A percentile compares a stretch with the other conserved stretches of the same genome.
phyloP scores from a whole-genome alignment of 73 alveolate species.

The Tetrahymena elliotti region DNA sequence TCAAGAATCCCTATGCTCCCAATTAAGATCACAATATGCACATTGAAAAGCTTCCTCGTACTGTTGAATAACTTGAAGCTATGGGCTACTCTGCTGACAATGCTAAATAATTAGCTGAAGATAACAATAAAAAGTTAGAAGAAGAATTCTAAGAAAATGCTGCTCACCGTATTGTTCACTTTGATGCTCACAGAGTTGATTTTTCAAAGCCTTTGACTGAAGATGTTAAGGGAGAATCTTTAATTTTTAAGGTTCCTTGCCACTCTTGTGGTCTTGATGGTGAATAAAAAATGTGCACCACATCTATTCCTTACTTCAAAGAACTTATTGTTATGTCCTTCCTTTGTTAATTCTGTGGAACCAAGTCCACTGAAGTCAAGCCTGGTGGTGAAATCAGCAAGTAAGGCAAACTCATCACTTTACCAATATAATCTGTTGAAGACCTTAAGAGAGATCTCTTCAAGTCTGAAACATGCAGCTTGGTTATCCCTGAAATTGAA shows the following conservation, averaged over 20 bases:
- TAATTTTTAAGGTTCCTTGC: slow-evolving; percentile 53
- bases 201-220: slow-evolving; percentile 40
- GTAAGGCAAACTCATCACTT: slow-evolving; percentile 20
- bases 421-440: slow-evolving; percentile 49
- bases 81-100: slow-evolving; percentile 66
- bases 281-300: slow-evolving; percentile 69
- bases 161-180: slow-evolving; percentile 5
- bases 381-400: slow-evolving; percentile 76
- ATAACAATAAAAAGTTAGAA: slow-evolving; percentile 15
- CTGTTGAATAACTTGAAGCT: slow-evolving; percentile 68
- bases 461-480: slow-evolving; percentile 80
- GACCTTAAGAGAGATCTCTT: slow-evolving; percentile 90
- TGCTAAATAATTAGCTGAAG: not conserved
- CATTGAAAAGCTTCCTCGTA: slow-evolving; percentile 54
- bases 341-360: slow-evolving; percentile 90
- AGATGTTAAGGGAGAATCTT: slow-evolving; percentile 50
- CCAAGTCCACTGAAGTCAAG: slow-evolving; percentile 83
- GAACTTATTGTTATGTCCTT: slow-evolving; percentile 93
- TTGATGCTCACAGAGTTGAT: slow-evolving; percentile 46
- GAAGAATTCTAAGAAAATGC: slow-evolving; percentile 16
- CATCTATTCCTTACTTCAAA: slow-evolving; percentile 92
- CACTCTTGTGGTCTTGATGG: slow-evolving; percentile 52
- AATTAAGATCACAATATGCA: slow-evolving; percentile 72
- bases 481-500: slow-evolving; percentile 91
- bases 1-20: slow-evolving; percentile 92